Percentiles rank a stretch among this genome's conserved stretches.
Conservation (phyloP, 2,329 filamentous ascomycete genomes). For the Fusarium oxysporum region DNA sequence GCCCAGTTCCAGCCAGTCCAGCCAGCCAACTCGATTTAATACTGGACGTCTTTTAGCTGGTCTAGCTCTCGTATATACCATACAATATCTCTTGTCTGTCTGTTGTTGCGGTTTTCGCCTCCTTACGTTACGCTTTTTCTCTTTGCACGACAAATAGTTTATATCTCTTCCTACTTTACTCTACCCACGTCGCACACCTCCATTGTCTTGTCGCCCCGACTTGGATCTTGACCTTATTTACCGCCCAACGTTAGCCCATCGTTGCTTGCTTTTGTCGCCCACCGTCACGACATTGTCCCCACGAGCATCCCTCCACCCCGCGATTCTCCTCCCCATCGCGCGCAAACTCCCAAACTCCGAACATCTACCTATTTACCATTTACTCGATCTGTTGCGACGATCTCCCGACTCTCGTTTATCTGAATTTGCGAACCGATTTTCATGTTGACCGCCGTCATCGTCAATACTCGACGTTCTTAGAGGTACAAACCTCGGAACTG, state of each 20-base stretch:
- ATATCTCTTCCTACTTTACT: not conserved
- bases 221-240: constrained; percentile 11
- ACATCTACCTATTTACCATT: constrained; percentile 2
- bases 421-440: constrained; percentile 42
- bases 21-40: constrained; percentile 28
- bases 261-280: constrained; percentile 40
- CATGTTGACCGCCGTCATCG: constrained; percentile 44
- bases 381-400: constrained; percentile 17
- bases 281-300: constrained; percentile 30
- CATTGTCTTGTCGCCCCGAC: constrained; percentile 11
- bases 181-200: constrained; percentile 3
- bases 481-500: constrained; percentile 42
- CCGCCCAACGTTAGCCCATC: constrained; percentile 11
- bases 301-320: constrained; percentile 39
- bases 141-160: constrained; percentile 9
- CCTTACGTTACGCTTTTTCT: constrained; percentile 9
- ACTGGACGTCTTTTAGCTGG: constrained; percentile 28
- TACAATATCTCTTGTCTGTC: not conserved
- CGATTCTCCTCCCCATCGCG: constrained; percentile 30
- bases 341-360: constrained; percentile 19
- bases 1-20: not conserved
- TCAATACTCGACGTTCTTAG: constrained; percentile 35
- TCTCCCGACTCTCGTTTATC: constrained; percentile 8
- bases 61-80: constrained; percentile 34
- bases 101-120: constrained; percentile 12